phyloP scores from a whole-genome alignment of 805 yeast species.

The Yamadazyma tumulicola region DNA sequence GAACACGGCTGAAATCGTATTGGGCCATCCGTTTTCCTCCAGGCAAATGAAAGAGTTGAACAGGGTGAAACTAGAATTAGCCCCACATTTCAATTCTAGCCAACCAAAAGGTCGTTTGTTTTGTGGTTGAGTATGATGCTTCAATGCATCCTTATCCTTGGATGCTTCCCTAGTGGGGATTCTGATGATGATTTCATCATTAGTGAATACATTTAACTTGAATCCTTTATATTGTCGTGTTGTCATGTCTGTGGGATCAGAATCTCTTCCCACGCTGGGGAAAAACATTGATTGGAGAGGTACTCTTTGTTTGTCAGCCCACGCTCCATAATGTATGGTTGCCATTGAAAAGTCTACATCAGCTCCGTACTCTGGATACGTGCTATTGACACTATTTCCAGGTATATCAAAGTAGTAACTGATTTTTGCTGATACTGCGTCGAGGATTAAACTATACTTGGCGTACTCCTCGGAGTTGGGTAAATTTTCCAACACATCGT shows the following conservation, averaged over 20 bases:
- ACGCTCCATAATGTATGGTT: constrained; percentile 84
- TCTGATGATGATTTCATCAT: constrained; percentile 66
- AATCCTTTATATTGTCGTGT: constrained; percentile 56
- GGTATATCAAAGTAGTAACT: constrained; percentile 70
- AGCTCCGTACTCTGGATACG: constrained; percentile 45
- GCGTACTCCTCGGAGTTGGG: constrained; percentile 67
- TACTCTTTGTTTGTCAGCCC: constrained; percentile 86
- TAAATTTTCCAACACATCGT: constrained; percentile 30
- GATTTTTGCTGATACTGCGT: constrained; percentile 52
- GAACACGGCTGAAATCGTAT: constrained; percentile 44
- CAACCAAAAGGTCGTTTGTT: constrained; percentile 77
- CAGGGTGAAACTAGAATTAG: constrained; percentile 47
- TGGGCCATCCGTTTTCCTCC: constrained; percentile 50
- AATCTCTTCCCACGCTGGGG: constrained; percentile 64
- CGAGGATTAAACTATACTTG: constrained; percentile 65
- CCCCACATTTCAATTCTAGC: constrained; percentile 68
- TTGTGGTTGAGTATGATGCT: constrained; percentile 9
- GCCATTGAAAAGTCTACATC: constrained; percentile 58
- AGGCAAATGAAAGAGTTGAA: constrained; percentile 53
- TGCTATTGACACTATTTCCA: constrained; percentile 35
- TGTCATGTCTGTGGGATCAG: constrained; percentile 24
- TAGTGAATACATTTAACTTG: constrained; percentile 49
- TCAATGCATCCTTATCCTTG: constrained; percentile 51
- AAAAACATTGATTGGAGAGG: constrained; percentile 62
- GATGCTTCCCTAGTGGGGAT: constrained; percentile 83